These are phyloP conservation scores for Salix dunnii DNA, from an alignment of 345 rosid genomes.

Conservation along the genomic window DNA sequence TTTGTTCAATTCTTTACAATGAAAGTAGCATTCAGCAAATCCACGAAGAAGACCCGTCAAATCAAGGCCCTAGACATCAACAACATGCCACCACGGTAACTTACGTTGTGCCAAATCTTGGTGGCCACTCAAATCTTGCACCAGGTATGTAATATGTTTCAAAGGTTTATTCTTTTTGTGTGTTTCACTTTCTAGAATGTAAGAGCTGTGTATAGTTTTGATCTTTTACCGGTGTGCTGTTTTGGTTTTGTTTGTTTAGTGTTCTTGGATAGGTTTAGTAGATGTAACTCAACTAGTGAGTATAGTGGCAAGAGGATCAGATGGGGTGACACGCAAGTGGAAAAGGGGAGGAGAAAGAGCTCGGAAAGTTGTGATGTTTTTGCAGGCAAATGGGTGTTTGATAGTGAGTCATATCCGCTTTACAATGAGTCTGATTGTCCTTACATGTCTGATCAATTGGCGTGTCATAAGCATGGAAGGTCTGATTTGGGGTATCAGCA, in stretches of 20 bases:
- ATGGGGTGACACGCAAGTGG: conserved; percentile 37
- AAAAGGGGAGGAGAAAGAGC: conserved; percentile 25
- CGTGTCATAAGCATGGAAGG: conserved; percentile 96
- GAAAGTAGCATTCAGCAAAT: conserved; percentile 59
- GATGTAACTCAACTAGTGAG: conserved; percentile 64
- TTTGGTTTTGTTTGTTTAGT: conserved; percentile 29
- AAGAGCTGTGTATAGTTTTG: background rate
- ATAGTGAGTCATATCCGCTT: conserved; percentile 65
- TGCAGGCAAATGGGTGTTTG: conserved; percentile 86
- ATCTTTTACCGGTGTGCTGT: background rate
- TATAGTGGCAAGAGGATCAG: conserved; percentile 64
- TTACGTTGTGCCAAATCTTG: conserved; percentile 60
- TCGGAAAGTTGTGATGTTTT: conserved; percentile 71
- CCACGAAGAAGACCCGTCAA: conserved; percentile 35
- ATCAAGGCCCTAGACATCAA: conserved; percentile 18
- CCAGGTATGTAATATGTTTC: conserved; percentile 35
- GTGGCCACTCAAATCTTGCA: conserved; percentile 8
- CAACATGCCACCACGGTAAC: conserved; percentile 19
- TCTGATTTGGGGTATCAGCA: conserved; percentile 65
- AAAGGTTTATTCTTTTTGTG: background rate
- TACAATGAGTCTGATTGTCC: conserved; percentile 83
- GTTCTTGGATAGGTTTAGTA: conserved; percentile 75
- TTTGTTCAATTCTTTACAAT: conserved; percentile 48
- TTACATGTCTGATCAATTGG: conserved; percentile 95
- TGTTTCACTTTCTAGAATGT: background rate